phyloP scores from a whole-genome alignment of 2,329 filamentous ascomycete genomes.

The Akanthomyces muscarius region DNA sequence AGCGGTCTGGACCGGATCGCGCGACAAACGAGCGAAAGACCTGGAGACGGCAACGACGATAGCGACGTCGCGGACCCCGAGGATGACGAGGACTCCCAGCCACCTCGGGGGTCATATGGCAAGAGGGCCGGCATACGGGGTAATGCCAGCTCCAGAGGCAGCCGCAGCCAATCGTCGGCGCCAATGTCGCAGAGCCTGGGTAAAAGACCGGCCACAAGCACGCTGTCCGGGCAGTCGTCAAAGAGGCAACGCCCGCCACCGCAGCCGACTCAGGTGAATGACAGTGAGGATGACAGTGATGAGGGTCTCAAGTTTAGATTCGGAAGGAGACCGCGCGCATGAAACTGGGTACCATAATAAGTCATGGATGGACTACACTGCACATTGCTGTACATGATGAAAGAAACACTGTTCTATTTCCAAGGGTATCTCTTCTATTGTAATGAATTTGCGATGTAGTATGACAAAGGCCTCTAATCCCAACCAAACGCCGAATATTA shows the following conservation, averaged over 20 bases:
- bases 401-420: constrained; percentile 4
- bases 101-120: constrained; percentile 3
- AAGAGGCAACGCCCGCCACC: constrained; percentile 25
- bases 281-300: constrained; percentile 48
- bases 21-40: neutral
- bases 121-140: neutral
- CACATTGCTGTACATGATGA: neutral
- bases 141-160: constrained; percentile 9
- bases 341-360: neutral
- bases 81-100: constrained; percentile 16
- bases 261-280: constrained; percentile 32
- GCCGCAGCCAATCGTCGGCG: constrained; percentile 16
- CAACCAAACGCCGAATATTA: constrained; percentile 1
- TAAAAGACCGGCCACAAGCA: constrained; percentile 33
- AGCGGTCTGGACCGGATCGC: neutral
- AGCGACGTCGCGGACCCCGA: constrained; percentile 23
- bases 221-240: constrained; percentile 28
- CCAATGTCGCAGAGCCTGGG: constrained; percentile 26
- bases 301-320: constrained; percentile 56
- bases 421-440: constrained; percentile 11
- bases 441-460: neutral
- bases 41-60: constrained; percentile 20
- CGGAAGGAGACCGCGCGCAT: constrained; percentile 38
- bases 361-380: neutral
- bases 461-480: neutral